Conservation (phyloP, 345 rosid genomes). For the Excoecaria agallocha region DNA sequence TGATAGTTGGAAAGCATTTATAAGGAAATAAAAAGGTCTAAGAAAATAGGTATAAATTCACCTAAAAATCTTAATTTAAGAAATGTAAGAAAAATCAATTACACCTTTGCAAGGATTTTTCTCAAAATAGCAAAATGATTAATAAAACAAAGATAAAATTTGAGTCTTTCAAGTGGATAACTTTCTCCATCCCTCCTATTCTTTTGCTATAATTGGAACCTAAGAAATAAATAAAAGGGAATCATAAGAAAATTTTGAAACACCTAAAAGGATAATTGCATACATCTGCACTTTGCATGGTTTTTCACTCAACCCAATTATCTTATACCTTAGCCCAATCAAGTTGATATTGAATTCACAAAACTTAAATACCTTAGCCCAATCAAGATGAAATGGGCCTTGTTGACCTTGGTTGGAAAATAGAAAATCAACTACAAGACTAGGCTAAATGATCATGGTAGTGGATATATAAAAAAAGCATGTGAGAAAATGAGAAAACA, state of each 20-base stretch:
- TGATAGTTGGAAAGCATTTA: too few species aligned
- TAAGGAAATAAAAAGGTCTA: too few species aligned
- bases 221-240: neutral
- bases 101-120: too few species aligned
- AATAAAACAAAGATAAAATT: too few species aligned
- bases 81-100: too few species aligned
- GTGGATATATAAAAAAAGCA: constrained; percentile 59
- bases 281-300: constrained; percentile 48
- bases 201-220: constrained; percentile 58
- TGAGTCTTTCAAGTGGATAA: constrained; percentile 44
- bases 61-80: too few species aligned
- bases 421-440: constrained; percentile 72
- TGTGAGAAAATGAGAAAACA: neutral
- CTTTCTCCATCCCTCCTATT: constrained; percentile 39
- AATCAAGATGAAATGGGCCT: constrained; percentile 61
- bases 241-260: too few species aligned
- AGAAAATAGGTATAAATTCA: too few species aligned
- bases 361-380: constrained; percentile 60
- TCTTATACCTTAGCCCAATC: constrained; percentile 75
- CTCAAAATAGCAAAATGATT: too few species aligned
- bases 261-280: neutral
- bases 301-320: constrained; percentile 76
- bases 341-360: constrained; percentile 29
- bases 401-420: constrained; percentile 58
- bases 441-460: constrained; percentile 81